These are phyloP conservation scores for Harringtonia aguacate DNA, from an alignment of 2,329 filamentous ascomycete genomes.

Conservation along the genomic window DNA sequence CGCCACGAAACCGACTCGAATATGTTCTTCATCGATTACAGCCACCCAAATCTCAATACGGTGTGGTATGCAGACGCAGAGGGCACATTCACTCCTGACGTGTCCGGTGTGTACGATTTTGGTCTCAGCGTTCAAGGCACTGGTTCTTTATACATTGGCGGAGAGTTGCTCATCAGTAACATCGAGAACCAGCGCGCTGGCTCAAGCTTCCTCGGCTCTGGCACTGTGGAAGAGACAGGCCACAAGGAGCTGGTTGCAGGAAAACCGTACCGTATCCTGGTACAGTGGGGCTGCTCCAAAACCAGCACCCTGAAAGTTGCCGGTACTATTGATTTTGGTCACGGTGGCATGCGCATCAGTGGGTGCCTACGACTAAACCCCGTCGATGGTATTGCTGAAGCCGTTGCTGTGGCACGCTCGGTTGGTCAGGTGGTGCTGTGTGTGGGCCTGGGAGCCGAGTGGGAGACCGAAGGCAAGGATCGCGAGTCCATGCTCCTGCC, in stretches of 20 bases:
- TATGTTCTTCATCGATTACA: neutral
- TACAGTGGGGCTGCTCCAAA: neutral
- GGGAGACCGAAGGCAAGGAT: constrained; percentile 57
- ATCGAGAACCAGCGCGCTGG: neutral
- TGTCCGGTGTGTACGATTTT: neutral
- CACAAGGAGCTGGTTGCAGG: neutral
- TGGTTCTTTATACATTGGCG: neutral
- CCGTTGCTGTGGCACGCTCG: neutral
- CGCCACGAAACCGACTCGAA: neutral
- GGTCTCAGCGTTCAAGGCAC: neutral
- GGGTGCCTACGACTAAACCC: neutral
- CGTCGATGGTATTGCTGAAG: neutral
- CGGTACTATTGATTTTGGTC: neutral
- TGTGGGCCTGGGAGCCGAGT: constrained; percentile 64
- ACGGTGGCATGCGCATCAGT: neutral
- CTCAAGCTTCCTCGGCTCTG: neutral
- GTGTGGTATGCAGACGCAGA: neutral
- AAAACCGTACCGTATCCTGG: neutral
- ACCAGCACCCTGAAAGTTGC: neutral
- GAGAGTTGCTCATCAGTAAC: neutral
- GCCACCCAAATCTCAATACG: neutral
- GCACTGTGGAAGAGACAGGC: neutral
- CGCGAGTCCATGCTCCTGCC: constrained; percentile 47
- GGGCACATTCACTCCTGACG: neutral
- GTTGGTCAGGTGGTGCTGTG: constrained; percentile 59